Evolutionary conservation across 768 basidiomycete species (phyloP).

Genomic region (Tricholoma sp.): DNA sequence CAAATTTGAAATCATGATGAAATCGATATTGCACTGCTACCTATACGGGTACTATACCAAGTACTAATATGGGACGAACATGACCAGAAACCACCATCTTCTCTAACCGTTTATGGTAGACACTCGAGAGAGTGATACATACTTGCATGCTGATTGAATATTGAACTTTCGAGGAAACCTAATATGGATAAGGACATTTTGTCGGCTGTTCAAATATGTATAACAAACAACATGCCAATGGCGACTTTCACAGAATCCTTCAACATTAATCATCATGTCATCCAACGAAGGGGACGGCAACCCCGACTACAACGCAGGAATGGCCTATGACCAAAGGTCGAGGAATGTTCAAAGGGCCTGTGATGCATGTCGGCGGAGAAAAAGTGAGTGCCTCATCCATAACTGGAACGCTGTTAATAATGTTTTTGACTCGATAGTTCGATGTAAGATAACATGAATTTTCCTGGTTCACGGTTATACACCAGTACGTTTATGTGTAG

Average conservation of each 20-base stretch:
- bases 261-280: background rate
- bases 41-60: no score
- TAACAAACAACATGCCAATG: background rate
- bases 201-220: background rate
- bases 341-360: conserved; percentile 73
- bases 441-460: conserved; percentile 23
- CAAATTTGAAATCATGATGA: no score
- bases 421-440: background rate
- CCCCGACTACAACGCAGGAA: background rate
- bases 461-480: background rate
- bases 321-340: conserved; percentile 28
- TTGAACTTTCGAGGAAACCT: no score
- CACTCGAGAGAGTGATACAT: no score
- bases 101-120: no score
- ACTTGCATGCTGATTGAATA: background rate
- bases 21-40: no score
- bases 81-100: no score
- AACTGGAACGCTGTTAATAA: background rate
- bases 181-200: no score
- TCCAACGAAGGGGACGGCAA: background rate
- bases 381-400: conserved; percentile 48
- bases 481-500: conserved; percentile 23
- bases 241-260: no score
- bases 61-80: no score
- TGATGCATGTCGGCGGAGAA: conserved; percentile 79